Conservation (phyloP, 2,329 filamentous ascomycete species). For the Chaetoscypha palmicola region DNA sequence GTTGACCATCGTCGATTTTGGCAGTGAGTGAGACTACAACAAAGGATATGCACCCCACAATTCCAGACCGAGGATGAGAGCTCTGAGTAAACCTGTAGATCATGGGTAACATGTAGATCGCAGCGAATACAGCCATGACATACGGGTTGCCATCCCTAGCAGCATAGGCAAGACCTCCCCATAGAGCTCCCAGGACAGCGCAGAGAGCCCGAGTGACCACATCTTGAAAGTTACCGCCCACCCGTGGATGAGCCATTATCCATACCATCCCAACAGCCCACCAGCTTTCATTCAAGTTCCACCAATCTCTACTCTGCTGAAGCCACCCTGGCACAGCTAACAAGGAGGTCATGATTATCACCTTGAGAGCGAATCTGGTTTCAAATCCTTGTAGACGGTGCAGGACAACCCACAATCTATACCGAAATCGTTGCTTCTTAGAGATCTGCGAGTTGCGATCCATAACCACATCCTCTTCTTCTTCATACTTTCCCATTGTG, state of each 20-base stretch:
- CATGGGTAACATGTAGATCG: constrained; percentile 54
- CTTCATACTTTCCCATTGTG: constrained; percentile 28
- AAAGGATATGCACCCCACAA: constrained; percentile 52
- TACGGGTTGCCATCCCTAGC: constrained; percentile 47
- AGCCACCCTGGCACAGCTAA: constrained; percentile 50
- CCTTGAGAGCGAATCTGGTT: constrained; percentile 50
- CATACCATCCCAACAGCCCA: constrained; percentile 52
- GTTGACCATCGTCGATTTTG: constrained; percentile 24
- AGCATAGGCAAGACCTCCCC: constrained; percentile 46
- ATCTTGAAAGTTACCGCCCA: constrained; percentile 52
- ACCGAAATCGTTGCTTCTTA: constrained; percentile 36
- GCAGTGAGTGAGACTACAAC: constrained; percentile 44
- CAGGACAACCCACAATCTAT: constrained; percentile 42
- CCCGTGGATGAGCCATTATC: constrained; percentile 46
- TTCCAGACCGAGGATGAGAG: constrained; percentile 48
- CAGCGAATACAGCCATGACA: constrained; percentile 47
- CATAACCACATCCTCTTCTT: constrained; percentile 35
- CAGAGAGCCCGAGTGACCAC: constrained; percentile 44
- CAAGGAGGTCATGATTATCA: constrained; percentile 43
- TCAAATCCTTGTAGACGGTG: constrained; percentile 52
- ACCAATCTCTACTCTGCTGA: constrained; percentile 40
- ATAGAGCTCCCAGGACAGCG: constrained; percentile 45
- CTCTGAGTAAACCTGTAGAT: constrained; percentile 49
- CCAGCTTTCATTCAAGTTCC: constrained; percentile 49
- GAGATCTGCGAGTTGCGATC: constrained; percentile 34